Conservation (phyloP, 495 filamentous ascomycete genomes). For the Neurospora terricola region DNA sequence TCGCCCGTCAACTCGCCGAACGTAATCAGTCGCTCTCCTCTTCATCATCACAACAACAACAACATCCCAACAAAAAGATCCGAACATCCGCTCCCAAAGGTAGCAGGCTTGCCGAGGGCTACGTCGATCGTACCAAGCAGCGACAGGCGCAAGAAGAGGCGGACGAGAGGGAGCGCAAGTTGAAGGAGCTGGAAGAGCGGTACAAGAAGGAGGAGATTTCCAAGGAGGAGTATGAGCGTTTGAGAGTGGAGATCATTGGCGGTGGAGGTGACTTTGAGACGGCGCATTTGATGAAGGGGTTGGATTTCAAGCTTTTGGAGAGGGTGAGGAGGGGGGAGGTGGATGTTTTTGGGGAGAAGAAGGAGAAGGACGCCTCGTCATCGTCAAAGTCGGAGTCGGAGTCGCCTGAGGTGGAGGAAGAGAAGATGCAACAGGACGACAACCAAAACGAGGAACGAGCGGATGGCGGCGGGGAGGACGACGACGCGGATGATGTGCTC, state of each 20-base stretch:
- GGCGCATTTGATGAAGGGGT: slow-evolving; percentile 82
- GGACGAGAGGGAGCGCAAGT: slow-evolving; percentile 51
- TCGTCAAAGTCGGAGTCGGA: slow-evolving; percentile 11
- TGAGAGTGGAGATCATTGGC: slow-evolving; percentile 68
- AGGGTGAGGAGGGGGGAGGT: slow-evolving; percentile 58
- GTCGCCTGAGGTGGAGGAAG: slow-evolving; percentile 14
- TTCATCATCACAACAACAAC: slow-evolving; percentile 24
- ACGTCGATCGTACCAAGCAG: slow-evolving; percentile 68
- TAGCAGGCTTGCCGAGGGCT: slow-evolving; percentile 65
- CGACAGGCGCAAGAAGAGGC: slow-evolving; percentile 42
- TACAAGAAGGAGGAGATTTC: slow-evolving; percentile 78
- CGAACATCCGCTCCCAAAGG: slow-evolving; percentile 77
- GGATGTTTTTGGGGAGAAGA: slow-evolving; percentile 44
- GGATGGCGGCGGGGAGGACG: slow-evolving; percentile 8
- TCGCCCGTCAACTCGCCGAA: slow-evolving; percentile 78
- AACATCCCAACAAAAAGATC: slow-evolving; percentile 55
- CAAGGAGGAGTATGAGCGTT: slow-evolving; percentile 57
- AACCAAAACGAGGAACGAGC: slow-evolving; percentile 18
- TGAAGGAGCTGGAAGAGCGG: slow-evolving; percentile 73
- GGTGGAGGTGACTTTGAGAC: slow-evolving; percentile 54
- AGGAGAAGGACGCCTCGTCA: background rate
- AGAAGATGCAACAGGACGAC: slow-evolving; percentile 10
- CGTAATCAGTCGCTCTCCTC: slow-evolving; percentile 40
- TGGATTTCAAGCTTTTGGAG: slow-evolving; percentile 76
- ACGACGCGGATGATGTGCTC: slow-evolving; percentile 66